Evolutionary conservation across 2,329 filamentous ascomycete genomes (phyloP), one percentile per base, ranked within the genome.

Genomic region (Colletotrichum higginsianum): DNA sequence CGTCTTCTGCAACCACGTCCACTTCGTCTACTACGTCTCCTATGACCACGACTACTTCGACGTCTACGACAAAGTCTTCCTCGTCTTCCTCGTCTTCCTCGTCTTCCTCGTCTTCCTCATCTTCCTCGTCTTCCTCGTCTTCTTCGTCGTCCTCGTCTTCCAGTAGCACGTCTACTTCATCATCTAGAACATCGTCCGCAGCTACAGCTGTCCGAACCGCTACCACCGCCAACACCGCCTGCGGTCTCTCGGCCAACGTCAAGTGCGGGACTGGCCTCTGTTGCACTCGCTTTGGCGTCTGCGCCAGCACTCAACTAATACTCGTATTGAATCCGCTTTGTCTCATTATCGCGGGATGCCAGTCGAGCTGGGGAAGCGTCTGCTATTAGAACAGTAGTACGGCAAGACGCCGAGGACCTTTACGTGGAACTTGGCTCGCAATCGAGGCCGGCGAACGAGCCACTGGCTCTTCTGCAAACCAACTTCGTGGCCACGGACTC

Each of bases 391-490:
- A 13, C 21, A 18, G 50, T 35, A 26, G 23, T 8, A 53, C 13
- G 18, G 4, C 15, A 23, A 80, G 66, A 80, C 78, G 1, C 79
- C 75, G 12, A 72, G 77, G 13, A 46, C 74, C n/a, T 75, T 79
- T 46, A 71, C 74, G 4, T 80, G 77, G 73, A 73, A 76, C 50
- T 40, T 79, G 9, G 72, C 75, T 18, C 67, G 73, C 1, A 71
- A 77, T 46, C 57, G 75, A 64, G 60, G 42, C 23, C 69, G 16
- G 18, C 1, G 2, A 63, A 62, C 0, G 75, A 69, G 0, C 79
- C 79, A 3, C 40, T 77, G 6, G 78, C 72, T 0, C 67, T 80
- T 2, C 66, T 81, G 35, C 77, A 81, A 58, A 71, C 79, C 2
- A 80, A 77, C 1, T 77, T 77, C 0, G 62, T 75, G 2, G 11